Percentiles rank a stretch among this genome's conserved stretches.
Evolutionary conservation across 768 basidiomycete species (phyloP).

Genomic region (Amyloporia xantha): DNA sequence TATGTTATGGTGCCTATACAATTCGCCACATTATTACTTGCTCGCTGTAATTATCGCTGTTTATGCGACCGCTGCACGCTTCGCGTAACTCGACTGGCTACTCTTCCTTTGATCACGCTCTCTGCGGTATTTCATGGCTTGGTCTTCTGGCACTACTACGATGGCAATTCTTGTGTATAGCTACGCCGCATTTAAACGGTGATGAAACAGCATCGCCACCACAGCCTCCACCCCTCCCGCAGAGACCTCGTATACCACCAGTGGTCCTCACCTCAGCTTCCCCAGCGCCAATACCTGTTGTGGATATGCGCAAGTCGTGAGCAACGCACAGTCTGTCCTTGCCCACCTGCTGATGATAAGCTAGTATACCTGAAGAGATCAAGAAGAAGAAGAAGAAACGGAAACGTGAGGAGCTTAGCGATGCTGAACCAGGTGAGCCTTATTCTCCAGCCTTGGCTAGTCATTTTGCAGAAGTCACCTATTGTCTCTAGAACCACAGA

Average conservation of each 20-base stretch:
- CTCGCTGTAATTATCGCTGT: not conserved
- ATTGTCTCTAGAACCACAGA: slow-evolving; percentile 35
- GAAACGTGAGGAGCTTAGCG: slow-evolving; percentile 72
- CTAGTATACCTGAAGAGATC: slow-evolving; percentile 39
- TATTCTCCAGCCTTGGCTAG: not conserved
- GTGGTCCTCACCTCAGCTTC: slow-evolving; percentile 38
- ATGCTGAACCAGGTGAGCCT: slow-evolving; percentile 50
- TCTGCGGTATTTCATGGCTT: too few species aligned
- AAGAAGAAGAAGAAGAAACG: slow-evolving; percentile 85
- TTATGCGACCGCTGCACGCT: too few species aligned
- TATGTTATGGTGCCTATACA: too few species aligned
- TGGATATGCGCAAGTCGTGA: slow-evolving; percentile 61
- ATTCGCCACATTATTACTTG: too few species aligned
- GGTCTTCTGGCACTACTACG: too few species aligned
- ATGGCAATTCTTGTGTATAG: too few species aligned
- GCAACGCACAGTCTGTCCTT: slow-evolving; percentile 17
- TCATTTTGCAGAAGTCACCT: not conserved
- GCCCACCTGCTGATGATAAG: not conserved
- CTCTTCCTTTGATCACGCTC: too few species aligned
- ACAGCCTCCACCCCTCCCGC: slow-evolving; percentile 26
- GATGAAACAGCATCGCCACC: slow-evolving; percentile 40
- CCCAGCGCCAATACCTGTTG: slow-evolving; percentile 42
- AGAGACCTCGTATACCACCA: slow-evolving; percentile 44
- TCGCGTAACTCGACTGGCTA: too few species aligned
- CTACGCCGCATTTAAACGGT: slow-evolving; percentile 39